These are phyloP conservation scores for Pythium apleroticum DNA, from an alignment of 352 stramenopile species.

Conservation along the genomic window DNA sequence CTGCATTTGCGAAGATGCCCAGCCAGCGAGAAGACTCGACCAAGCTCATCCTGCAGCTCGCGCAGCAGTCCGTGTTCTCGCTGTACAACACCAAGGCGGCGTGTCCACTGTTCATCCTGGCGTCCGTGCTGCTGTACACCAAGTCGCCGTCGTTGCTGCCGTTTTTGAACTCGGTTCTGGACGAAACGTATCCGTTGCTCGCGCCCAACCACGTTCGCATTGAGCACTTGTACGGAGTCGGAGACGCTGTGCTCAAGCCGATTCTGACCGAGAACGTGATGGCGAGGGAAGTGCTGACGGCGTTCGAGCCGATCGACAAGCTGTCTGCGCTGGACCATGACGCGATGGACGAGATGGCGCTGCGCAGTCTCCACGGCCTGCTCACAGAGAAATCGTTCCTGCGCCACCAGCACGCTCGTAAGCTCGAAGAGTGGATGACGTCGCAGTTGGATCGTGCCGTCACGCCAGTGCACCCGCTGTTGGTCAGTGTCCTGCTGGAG, in stretches of 20 bases:
- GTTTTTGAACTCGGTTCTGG: slow-evolving; percentile 36
- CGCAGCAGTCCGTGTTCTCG: slow-evolving; percentile 56
- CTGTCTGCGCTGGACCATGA: slow-evolving; percentile 38
- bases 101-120: slow-evolving; percentile 61
- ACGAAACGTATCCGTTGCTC: slow-evolving; percentile 13
- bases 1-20: slow-evolving; percentile 53
- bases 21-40: slow-evolving; percentile 61
- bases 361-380: slow-evolving; percentile 51
- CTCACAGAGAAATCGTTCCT: slow-evolving; percentile 71
- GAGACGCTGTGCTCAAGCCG: slow-evolving; percentile 63
- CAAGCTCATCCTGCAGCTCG: slow-evolving; percentile 47
- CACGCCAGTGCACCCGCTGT: slow-evolving; percentile 52
- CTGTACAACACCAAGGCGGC: slow-evolving; percentile 51
- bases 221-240: slow-evolving; percentile 63
- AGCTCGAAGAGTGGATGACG: slow-evolving; percentile 54
- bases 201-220: slow-evolving; percentile 27
- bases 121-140: slow-evolving; percentile 67
- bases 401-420: slow-evolving; percentile 52
- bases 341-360: slow-evolving; percentile 47
- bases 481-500: slow-evolving; percentile 56
- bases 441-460: slow-evolving; percentile 39
- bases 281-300: slow-evolving; percentile 49
- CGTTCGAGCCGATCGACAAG: slow-evolving; percentile 33
- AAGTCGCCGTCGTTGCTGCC: slow-evolving; percentile 57
- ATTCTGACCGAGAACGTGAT: slow-evolving; percentile 67